These are phyloP conservation scores for Boletus smithii DNA, from an alignment of 1,284 basidiomycete species.

Conservation along the genomic window DNA sequence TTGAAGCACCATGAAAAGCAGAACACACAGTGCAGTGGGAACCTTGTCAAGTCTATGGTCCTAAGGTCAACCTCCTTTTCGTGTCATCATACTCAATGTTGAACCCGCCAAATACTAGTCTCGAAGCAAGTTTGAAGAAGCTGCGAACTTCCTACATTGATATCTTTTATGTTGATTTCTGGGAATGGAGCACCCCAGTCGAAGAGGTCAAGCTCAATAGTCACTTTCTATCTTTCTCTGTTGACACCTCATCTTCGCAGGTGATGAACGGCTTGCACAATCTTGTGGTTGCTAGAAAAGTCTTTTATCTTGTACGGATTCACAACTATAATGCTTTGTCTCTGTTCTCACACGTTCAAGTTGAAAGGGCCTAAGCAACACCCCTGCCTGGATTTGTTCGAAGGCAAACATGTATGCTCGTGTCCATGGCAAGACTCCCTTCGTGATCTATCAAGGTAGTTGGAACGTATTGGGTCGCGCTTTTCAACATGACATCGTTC, in stretches of 20 bases:
- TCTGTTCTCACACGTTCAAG: conserved; percentile 8
- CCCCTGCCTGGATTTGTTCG: conserved; percentile 53
- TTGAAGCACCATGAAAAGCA: conserved; percentile 26
- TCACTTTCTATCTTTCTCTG: background rate
- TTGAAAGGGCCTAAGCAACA: conserved; percentile 38
- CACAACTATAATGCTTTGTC: background rate
- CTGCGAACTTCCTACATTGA: conserved; percentile 43
- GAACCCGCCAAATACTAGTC: background rate
- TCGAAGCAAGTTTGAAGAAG: conserved; percentile 40
- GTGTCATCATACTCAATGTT: background rate
- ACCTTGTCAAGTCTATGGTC: conserved; percentile 32
- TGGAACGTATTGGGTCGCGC: conserved; percentile 48
- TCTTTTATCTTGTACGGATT: conserved; percentile 41
- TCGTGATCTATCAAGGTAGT: conserved; percentile 52
- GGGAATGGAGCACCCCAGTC: conserved; percentile 43
- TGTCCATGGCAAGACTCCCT: conserved; percentile 45
- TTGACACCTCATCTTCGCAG: background rate
- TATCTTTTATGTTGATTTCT: conserved; percentile 43
- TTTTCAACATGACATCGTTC: conserved; percentile 56
- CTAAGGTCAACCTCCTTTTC: conserved; percentile 16
- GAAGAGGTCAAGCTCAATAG: conserved; percentile 37
- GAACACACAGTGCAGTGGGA: conserved; percentile 34
- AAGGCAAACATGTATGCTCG: conserved; percentile 50
- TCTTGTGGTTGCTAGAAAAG: conserved; percentile 42
- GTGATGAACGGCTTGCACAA: conserved; percentile 44